A percentile compares a stretch with the other conserved stretches of the same genome.
These are phyloP conservation scores for Auxenochlorella pyrenoidosa DNA, from an alignment of 139 green algal species.

Conservation along the genomic window DNA sequence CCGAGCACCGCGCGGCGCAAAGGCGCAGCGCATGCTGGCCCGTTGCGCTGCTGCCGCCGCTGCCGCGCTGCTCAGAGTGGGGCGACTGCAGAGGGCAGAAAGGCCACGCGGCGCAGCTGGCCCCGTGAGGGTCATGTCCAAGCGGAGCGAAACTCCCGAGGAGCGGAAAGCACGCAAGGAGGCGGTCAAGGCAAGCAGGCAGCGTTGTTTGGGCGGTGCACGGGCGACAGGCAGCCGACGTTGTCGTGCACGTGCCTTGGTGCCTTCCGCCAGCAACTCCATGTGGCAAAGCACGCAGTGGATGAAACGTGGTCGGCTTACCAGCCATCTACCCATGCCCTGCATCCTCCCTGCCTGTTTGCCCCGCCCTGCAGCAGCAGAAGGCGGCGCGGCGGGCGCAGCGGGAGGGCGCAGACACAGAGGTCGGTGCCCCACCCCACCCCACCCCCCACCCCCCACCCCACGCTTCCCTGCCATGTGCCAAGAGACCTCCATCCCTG, in stretches of 20 bases:
- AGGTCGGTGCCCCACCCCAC: too few species aligned
- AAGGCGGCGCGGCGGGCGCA: slow-evolving; percentile 49
- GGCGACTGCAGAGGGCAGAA: too few species aligned
- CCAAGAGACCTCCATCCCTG: too few species aligned
- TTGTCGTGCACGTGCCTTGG: too few species aligned
- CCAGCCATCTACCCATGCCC: neutral
- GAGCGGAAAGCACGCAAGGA: slow-evolving; percentile 46
- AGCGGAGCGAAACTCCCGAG: slow-evolving; percentile 38
- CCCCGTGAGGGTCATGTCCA: slow-evolving; percentile 14
- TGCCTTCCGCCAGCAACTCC: too few species aligned
- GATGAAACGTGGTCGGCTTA: too few species aligned
- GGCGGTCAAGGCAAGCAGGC: slow-evolving; percentile 22
- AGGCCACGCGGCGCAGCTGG: neutral
- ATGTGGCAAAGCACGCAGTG: too few species aligned
- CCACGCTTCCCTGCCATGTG: too few species aligned
- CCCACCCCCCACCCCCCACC: too few species aligned
- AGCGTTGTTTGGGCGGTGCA: neutral
- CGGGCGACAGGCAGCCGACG: too few species aligned
- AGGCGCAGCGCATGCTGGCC: neutral
- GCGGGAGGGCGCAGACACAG: slow-evolving; percentile 22
- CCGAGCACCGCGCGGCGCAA: neutral
- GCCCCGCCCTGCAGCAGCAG: slow-evolving; percentile 4
- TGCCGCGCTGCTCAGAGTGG: too few species aligned
- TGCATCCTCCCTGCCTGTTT: too few species aligned
- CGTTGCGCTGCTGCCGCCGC: neutral